Percentiles rank a stretch among this genome's conserved stretches.
Evolutionary conservation across 768 basidiomycete species (phyloP).

Genomic region (Pleurotus salmoneostramineus): DNA sequence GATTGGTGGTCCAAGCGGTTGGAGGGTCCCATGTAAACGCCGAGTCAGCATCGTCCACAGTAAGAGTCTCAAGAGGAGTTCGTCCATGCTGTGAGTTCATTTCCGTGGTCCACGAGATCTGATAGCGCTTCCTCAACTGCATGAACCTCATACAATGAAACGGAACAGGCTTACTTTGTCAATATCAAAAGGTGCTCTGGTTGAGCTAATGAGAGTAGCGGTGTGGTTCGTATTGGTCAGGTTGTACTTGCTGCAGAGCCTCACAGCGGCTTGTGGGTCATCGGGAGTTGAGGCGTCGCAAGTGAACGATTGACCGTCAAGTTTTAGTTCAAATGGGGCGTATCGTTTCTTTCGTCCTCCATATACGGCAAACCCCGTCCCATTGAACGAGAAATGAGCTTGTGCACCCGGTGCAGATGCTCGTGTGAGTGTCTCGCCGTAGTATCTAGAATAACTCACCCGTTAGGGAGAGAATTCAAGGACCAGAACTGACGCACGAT

Average conservation of each 20-base stretch:
- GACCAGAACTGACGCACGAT: conserved; percentile 5
- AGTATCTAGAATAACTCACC: conserved; percentile 23
- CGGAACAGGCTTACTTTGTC: conserved; percentile 25
- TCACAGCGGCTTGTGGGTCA: conserved; percentile 18
- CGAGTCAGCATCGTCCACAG: conserved; percentile 19
- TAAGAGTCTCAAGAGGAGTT: conserved; percentile 1
- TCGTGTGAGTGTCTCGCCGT: conserved; percentile 28
- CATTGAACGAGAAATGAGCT: conserved; percentile 30
- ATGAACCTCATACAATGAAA: not conserved
- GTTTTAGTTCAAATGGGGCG: conserved; percentile 26
- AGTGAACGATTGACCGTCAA: conserved; percentile 20
- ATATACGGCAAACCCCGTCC: conserved; percentile 30
- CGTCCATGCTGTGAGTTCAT: conserved; percentile 3
- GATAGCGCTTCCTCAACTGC: not conserved
- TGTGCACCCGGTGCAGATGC: conserved; percentile 23
- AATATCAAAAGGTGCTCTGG: conserved; percentile 24
- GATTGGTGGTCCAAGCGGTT: conserved; percentile 21
- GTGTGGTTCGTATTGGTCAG: conserved; percentile 23
- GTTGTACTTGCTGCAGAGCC: conserved; percentile 23
- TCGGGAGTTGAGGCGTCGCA: conserved; percentile 15
- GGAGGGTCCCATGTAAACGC: conserved; percentile 25
- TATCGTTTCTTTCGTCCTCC: conserved; percentile 32
- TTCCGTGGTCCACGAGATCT: conserved; percentile 19
- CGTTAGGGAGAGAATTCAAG: not conserved
- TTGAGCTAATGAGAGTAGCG: conserved; percentile 17